Conservation (phyloP, 208 protist genomes). For the Acanthamoeba healyi region DNA sequence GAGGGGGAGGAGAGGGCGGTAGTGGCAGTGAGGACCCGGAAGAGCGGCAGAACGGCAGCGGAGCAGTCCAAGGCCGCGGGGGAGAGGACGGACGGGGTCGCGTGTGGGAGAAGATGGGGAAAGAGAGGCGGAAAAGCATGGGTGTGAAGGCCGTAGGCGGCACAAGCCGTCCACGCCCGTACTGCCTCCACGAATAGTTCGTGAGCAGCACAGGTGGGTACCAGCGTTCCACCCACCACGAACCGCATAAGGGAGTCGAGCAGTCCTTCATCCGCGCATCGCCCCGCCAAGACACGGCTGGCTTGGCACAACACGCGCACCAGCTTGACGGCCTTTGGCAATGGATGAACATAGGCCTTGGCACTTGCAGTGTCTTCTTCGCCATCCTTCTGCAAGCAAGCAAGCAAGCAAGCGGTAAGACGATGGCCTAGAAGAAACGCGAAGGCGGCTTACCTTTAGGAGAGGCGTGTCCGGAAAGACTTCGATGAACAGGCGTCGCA, state of each 20-base stretch:
- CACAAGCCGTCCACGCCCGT: constrained; percentile 33
- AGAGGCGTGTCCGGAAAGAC: constrained; percentile 1
- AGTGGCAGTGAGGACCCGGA: neutral
- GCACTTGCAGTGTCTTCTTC: neutral
- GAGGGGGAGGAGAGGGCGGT: neutral
- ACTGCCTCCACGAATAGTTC: constrained; percentile 14
- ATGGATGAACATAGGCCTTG: neutral
- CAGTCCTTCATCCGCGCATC: neutral
- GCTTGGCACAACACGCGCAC: constrained; percentile 35
- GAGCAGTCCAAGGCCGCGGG: neutral
- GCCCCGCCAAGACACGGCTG: neutral
- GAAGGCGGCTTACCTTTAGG: neutral
- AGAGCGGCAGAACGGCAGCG: neutral
- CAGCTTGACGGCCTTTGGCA: constrained; percentile 1
- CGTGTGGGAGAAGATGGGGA: neutral
- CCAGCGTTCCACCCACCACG: neutral
- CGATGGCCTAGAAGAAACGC: neutral
- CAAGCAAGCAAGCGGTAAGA: too few relatives aligned
- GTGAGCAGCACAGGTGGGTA: neutral
- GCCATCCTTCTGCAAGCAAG: neutral
- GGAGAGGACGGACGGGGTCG: neutral
- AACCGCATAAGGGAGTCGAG: constrained; percentile 33
- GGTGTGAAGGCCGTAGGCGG: neutral
- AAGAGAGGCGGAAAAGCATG: neutral
- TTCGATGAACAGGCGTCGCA: constrained; percentile 12